A percentile compares a stretch with the other conserved stretches of the same genome.
Evolutionary conservation across 2,329 filamentous ascomycete species (phyloP).

Genomic region (Cytospora mali): DNA sequence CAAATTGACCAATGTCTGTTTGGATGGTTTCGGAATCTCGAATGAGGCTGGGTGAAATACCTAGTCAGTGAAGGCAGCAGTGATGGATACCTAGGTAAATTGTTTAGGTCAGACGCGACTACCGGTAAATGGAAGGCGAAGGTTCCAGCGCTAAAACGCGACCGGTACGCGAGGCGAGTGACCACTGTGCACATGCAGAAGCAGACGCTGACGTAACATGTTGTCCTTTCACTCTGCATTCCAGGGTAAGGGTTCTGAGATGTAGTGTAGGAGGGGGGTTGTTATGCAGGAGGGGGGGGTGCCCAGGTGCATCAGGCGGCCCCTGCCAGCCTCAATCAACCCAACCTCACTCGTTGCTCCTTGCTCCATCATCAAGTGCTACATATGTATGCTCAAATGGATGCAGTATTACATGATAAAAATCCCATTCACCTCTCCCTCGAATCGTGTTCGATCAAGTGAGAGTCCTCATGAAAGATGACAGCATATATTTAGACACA

Average conservation of each 20-base stretch:
- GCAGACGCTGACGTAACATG: background rate
- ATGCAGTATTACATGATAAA: slow-evolving; percentile 8
- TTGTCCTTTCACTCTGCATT: background rate
- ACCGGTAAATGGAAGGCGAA: background rate
- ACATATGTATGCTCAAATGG: no score
- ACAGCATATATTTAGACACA: background rate
- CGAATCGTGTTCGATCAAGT: slow-evolving; percentile 2
- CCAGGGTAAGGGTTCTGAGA: background rate
- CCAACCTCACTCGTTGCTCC: no score
- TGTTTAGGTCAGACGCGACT: background rate
- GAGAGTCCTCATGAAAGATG: background rate
- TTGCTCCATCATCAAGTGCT: background rate
- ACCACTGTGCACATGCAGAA: no score
- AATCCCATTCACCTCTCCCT: background rate
- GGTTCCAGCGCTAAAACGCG: background rate
- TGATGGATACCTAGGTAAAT: background rate
- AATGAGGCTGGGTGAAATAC: background rate
- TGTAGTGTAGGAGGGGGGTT: background rate
- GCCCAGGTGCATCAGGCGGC: no score
- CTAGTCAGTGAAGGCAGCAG: background rate
- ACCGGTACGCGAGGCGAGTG: background rate
- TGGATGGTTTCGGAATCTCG: no score
- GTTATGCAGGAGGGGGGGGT: background rate
- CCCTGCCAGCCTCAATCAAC: background rate
- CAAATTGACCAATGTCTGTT: background rate